phyloP scores from a whole-genome alignment of 2,329 filamentous ascomycete species.

The Arachnomyces sp. region DNA sequence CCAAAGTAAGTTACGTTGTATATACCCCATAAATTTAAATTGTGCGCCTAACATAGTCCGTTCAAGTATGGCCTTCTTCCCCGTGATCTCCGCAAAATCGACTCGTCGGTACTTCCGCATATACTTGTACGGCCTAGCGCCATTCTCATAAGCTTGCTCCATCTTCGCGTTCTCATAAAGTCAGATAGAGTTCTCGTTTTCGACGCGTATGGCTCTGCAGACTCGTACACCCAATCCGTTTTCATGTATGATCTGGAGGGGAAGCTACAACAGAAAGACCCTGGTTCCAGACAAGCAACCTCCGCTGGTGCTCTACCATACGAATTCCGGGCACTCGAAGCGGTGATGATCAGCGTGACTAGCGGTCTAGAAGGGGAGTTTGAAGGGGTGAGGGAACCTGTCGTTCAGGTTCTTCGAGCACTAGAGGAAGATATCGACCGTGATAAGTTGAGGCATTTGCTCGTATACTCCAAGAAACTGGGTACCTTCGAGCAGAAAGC shows the following conservation, averaged over 20 bases:
- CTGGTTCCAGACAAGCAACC: conserved; percentile 39
- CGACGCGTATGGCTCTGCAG: conserved; percentile 88
- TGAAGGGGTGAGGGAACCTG: conserved; percentile 83
- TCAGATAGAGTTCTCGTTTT: conserved; percentile 90
- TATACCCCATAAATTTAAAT: not conserved
- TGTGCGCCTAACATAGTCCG: conserved; percentile 1
- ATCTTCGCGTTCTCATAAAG: conserved; percentile 92
- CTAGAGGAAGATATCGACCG: conserved; percentile 95
- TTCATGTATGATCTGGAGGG: conserved; percentile 98
- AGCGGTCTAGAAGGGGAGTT: conserved; percentile 89
- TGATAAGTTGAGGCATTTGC: conserved; percentile 79
- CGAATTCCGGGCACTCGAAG: conserved; percentile 91
- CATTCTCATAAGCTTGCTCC: conserved; percentile 92
- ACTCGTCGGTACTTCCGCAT: conserved; percentile 88
- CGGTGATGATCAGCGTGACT: conserved; percentile 88
- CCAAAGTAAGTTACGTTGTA: conserved; percentile 54
- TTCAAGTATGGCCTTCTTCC: conserved; percentile 81
- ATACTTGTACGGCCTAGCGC: conserved; percentile 89
- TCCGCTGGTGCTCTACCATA: conserved; percentile 62
- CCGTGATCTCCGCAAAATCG: conserved; percentile 93
- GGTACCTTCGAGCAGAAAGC: conserved; percentile 98
- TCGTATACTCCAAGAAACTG: conserved; percentile 90
- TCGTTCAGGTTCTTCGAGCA: conserved; percentile 78
- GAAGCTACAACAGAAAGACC: conserved; percentile 71
- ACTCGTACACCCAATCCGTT: conserved; percentile 88